These are phyloP conservation scores for Umbilicus rupestris DNA, from an alignment of 164 flowering plant genomes.

Conservation along the genomic window DNA sequence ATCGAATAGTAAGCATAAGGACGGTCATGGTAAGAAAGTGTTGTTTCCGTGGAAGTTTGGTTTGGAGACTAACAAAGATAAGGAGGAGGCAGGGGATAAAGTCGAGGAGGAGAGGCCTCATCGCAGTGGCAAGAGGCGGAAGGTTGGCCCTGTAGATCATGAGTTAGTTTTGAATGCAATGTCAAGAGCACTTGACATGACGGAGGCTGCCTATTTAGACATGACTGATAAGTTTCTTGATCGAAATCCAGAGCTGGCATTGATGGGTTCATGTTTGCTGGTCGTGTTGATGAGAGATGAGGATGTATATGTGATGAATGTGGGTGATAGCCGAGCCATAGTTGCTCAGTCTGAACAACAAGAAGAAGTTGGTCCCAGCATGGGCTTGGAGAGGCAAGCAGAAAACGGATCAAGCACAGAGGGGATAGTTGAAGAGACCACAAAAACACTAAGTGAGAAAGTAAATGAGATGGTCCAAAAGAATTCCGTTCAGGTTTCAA, in stretches of 20 bases:
- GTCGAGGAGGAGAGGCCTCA: slow-evolving; percentile 33
- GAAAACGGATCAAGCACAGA: slow-evolving; percentile 28
- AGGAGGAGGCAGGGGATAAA: slow-evolving; percentile 33
- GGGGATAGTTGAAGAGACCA: slow-evolving; percentile 57
- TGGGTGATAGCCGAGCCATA: slow-evolving; percentile 96
- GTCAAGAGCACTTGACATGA: slow-evolving; percentile 65
- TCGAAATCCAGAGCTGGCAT: slow-evolving; percentile 78
- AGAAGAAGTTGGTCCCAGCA: slow-evolving; percentile 26
- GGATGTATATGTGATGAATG: slow-evolving; percentile 97
- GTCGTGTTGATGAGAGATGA: slow-evolving; percentile 92
- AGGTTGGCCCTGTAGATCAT: slow-evolving; percentile 78
- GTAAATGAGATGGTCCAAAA: slow-evolving; percentile 21
- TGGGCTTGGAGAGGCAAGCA: slow-evolving; percentile 15
- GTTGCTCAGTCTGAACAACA: slow-evolving; percentile 61
- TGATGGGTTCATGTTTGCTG: slow-evolving; percentile 96
- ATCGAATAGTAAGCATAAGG: slow-evolving; percentile 36
- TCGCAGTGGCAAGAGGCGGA: slow-evolving; percentile 38
- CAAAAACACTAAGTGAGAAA: slow-evolving; percentile 21
- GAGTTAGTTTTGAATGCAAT: slow-evolving; percentile 71
- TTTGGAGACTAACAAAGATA: slow-evolving; percentile 50
- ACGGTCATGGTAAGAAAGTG: slow-evolving; percentile 32
- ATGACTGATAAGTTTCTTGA: slow-evolving; percentile 88
- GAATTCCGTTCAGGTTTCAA: slow-evolving; percentile 29
- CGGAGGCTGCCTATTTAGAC: slow-evolving; percentile 74
- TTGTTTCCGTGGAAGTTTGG: slow-evolving; percentile 71